phyloP scores from a whole-genome alignment of 805 yeast genomes.

The Huiozyma naganishii region DNA sequence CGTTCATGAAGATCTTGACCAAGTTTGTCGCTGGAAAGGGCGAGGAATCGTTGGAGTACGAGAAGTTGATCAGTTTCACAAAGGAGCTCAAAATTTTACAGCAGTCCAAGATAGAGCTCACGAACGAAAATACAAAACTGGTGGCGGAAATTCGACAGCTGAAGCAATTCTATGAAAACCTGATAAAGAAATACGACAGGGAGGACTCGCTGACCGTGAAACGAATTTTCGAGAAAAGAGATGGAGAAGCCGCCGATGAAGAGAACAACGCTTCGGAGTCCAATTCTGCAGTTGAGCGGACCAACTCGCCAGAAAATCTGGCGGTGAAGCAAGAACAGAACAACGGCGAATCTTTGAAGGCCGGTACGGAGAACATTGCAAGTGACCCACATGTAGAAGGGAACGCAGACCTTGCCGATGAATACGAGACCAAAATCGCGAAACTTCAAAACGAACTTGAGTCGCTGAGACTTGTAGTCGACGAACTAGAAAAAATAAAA shows the following conservation, averaged over 20 bases:
- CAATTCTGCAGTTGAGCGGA: slow-evolving; percentile 1
- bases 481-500: slow-evolving; percentile 16
- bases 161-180: slow-evolving; percentile 18
- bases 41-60: slow-evolving; percentile 7
- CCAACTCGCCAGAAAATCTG: neutral
- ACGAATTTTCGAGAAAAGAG: slow-evolving; percentile 22
- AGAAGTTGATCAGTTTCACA: slow-evolving; percentile 7
- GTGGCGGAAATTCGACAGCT: slow-evolving; percentile 15
- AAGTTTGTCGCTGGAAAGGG: slow-evolving; percentile 10
- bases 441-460: slow-evolving; percentile 19
- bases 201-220: slow-evolving; percentile 24
- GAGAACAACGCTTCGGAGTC: neutral
- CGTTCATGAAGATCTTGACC: slow-evolving; percentile 15
- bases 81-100: slow-evolving; percentile 11
- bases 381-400: neutral
- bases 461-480: slow-evolving; percentile 13
- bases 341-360: neutral
- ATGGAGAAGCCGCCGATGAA: slow-evolving; percentile 1
- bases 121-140: slow-evolving; percentile 15
- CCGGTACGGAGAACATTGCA: neutral
- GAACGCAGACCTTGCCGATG: neutral
- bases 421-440: slow-evolving; percentile 13
- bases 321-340: neutral
- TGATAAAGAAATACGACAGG: slow-evolving; percentile 24
- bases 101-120: slow-evolving; percentile 11